Base-by-base conservation (phyloP, 306 rosid species). In the Gleditsia sinensis region DNA sequence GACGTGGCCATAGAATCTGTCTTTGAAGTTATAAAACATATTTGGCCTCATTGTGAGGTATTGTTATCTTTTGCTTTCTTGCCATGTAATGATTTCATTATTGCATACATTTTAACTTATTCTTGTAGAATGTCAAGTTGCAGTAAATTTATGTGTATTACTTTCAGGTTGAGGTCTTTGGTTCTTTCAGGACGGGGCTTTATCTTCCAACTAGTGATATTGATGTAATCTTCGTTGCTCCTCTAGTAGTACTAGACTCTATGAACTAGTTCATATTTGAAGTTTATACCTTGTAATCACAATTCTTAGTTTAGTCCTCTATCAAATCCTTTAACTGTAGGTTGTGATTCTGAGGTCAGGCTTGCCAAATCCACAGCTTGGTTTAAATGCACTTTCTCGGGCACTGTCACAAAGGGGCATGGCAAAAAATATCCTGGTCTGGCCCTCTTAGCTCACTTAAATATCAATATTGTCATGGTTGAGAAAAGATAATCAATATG, bases 121-220 rank as follows among this genome's bases (percentile, higher is more conserved):
- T 62, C 32, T 19, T 51, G 9, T 59, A 24, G 53, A 60, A 50
- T 53, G 37, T 66, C 55, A 56, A 23, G 73, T 58, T 23, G 81
- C 16, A 30, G 14, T 24, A 5, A 51, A 23, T 34, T 50, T 70
- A 21, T 42, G 21, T 58, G 1, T 67, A 10, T 71, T 79, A 37
- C 67, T 85, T 46, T 87, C 66, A 94, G 99, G 96, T 92, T 42
- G 97, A 94, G 77, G 85, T 94, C n/a, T 94, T 92, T 84, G 99
- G 99, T 43, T 94, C 97, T 33, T 91, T 88, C 85, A 83, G 81
- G 90, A 94, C 99, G 28, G 99, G 99, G 64, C 81, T 94, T 28
- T 94, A 90, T 82, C 99, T 94, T 82, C 99, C 97, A 7, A 88
- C 89, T 0, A 92, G 99, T 80, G 99, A 94, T 67, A 82, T 94